Base-by-base conservation (phyloP, 495 filamentous ascomycete species). In the Talaromyces stipitatus region DNA sequence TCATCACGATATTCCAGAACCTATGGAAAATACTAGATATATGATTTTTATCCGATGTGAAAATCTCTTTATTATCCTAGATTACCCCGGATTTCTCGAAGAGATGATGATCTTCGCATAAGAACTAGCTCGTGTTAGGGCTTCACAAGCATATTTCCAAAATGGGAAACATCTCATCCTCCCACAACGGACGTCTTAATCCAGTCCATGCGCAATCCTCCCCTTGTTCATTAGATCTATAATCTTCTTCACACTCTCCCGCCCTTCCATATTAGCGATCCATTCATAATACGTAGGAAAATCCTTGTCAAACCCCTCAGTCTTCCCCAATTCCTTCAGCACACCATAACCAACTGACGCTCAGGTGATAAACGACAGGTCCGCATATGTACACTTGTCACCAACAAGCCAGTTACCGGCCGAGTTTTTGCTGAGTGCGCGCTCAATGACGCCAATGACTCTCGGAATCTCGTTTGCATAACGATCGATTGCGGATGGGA, bases 311-410 rank as follows among this genome's bases (percentile, higher is more conserved):
- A 60, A 22, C 23, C 22, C 32, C n/a, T 50, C 46, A 2, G 55
- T 18, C 24, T 18, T 53, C 14, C 23, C 47, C 47, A 47, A 3
- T 26, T 47, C 43, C 43, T 47, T 47, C 43, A 47, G 18, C 43
- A 47, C 12, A 18, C 43, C 43, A n/a, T 47, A 11, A 14, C 43
- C 43, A 4, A 47, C 43, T 9, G 43, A 47, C 5, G 20, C 22
- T 66, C 70, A 82, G 0, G 73, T 61, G 8, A 79, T 58, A 56
- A 81, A 83, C 6, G 67, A 60, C 27, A 81, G 43, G 58, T 82
- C 81, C 20, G 69, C 75, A 59, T 73, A 79, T 4, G 70, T 74
- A 55, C 60, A 66, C 56, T 82, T 83, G 56, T 78, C 71, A 12
- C 80, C 79, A 0, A 83, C 77, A 0, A 84, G 72, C 57, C 67